Conservation (phyloP, 305 asterid genomes). For the Fraxinus xanthoxyloides region DNA sequence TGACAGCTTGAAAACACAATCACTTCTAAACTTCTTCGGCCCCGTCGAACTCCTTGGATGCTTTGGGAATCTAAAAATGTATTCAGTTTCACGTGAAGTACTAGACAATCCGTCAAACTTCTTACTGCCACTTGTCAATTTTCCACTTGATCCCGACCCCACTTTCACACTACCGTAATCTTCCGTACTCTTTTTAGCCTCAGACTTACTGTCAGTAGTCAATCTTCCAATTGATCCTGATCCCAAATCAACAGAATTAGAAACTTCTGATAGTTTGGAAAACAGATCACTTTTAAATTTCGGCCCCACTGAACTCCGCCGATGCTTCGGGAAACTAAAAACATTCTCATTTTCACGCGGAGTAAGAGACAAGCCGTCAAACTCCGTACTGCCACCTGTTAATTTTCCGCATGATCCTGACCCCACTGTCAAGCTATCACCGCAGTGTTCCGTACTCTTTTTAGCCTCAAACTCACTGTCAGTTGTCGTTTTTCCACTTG, state of each 20-base stretch:
- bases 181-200: neutral
- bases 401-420: conserved; percentile 32
- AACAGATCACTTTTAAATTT: conserved; percentile 39
- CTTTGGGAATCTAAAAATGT: conserved; percentile 66
- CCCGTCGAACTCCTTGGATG: conserved; percentile 75
- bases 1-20: conserved; percentile 31
- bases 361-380: conserved; percentile 51
- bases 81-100: conserved; percentile 52
- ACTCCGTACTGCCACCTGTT: conserved; percentile 31
- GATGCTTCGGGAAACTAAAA: conserved; percentile 78
- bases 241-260: conserved; percentile 34
- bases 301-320: conserved; percentile 68
- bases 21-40: conserved; percentile 46
- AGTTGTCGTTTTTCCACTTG: conserved; percentile 31
- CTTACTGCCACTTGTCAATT: conserved; percentile 30
- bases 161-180: conserved; percentile 22
- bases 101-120: conserved; percentile 50
- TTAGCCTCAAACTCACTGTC: conserved; percentile 19
- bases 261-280: conserved; percentile 33
- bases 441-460: neutral
- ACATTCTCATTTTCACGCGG: conserved; percentile 53
- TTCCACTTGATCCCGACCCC: conserved; percentile 34
- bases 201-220: neutral
- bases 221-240: neutral
- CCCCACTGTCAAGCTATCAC: conserved; percentile 34